These are phyloP conservation scores for Moesziomyces antarcticus DNA, from an alignment of 1,284 basidiomycete genomes.

Conservation along the genomic window DNA sequence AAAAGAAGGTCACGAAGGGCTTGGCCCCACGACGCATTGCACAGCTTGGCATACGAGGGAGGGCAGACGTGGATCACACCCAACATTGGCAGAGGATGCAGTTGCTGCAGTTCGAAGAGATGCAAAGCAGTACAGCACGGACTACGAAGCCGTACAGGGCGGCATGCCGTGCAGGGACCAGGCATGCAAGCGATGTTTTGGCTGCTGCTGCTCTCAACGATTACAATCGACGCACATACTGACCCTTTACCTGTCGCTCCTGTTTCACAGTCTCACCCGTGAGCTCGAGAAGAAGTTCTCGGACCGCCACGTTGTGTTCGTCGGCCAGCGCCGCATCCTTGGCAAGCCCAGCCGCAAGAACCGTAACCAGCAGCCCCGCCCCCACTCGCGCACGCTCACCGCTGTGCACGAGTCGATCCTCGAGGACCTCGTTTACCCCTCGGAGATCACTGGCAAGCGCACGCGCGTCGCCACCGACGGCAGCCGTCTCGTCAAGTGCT, in stretches of 20 bases:
- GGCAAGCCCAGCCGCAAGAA: conserved; percentile 95
- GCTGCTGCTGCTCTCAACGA: background rate
- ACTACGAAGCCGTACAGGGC: too few relatives aligned
- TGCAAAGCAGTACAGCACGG: too few relatives aligned
- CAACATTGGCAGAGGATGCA: too few relatives aligned
- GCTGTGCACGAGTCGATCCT: conserved; percentile 97
- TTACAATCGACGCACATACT: conserved; percentile 6
- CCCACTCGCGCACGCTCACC: conserved; percentile 95
- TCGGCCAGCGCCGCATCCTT: conserved; percentile 98
- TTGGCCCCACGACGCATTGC: too few relatives aligned
- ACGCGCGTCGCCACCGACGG: conserved; percentile 74
- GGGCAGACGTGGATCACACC: too few relatives aligned
- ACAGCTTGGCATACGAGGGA: too few relatives aligned
- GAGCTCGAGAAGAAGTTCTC: conserved; percentile 99
- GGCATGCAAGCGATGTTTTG: background rate
- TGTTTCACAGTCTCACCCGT: conserved; percentile 81
- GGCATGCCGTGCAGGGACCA: too few relatives aligned
- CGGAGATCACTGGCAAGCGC: conserved; percentile 98
- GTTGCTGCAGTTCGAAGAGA: too few relatives aligned
- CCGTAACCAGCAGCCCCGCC: conserved; percentile 93
- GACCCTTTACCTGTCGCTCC: conserved; percentile 1
- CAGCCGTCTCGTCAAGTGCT: conserved; percentile 69
- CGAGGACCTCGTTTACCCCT: conserved; percentile 98
- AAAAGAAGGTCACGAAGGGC: background rate
- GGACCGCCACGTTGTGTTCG: conserved; percentile 97